These are phyloP conservation scores for Hyaloscypha hepaticicola DNA, from an alignment of 495 filamentous ascomycete genomes.

Conservation along the genomic window DNA sequence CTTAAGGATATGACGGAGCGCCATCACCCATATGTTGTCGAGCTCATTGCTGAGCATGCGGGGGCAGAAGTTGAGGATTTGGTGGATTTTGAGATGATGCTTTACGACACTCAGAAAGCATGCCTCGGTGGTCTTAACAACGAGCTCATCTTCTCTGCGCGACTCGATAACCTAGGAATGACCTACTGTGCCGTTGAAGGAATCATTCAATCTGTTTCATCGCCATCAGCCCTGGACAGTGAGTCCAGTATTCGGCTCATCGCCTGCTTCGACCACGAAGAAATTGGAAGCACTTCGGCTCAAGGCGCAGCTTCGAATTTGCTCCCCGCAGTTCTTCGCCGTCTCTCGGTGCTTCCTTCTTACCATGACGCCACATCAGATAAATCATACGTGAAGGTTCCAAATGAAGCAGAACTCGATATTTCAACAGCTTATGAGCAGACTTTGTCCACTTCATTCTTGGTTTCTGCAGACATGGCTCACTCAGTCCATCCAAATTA, in stretches of 20 bases:
- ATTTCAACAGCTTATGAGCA: conserved; percentile 85
- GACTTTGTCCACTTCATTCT: conserved; percentile 86
- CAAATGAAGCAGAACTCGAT: conserved; percentile 50
- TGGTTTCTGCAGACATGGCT: conserved; percentile 97
- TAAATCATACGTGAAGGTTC: conserved; percentile 51
- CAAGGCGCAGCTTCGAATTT: conserved; percentile 94
- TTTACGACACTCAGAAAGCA: conserved; percentile 92
- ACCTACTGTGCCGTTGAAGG: conserved; percentile 83
- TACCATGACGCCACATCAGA: conserved; percentile 41
- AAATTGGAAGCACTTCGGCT: conserved; percentile 87
- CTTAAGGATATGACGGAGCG: conserved; percentile 75
- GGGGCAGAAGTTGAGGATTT: conserved; percentile 67
- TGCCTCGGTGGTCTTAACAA: conserved; percentile 87
- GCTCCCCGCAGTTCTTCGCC: conserved; percentile 82
- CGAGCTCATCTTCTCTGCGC: conserved; percentile 90
- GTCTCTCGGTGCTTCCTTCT: conserved; percentile 75
- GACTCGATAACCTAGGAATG: conserved; percentile 94
- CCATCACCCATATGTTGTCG: conserved; percentile 84
- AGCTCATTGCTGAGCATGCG: conserved; percentile 80
- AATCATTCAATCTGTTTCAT: conserved; percentile 76
- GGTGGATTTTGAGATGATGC: conserved; percentile 90
- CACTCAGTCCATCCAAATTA: conserved; percentile 96
- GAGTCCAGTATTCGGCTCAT: conserved; percentile 85
- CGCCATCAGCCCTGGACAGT: conserved; percentile 59
- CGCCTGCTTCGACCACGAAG: conserved; percentile 95